Conservation (phyloP, 768 basidiomycete species). For the Hericium rajendrae region DNA sequence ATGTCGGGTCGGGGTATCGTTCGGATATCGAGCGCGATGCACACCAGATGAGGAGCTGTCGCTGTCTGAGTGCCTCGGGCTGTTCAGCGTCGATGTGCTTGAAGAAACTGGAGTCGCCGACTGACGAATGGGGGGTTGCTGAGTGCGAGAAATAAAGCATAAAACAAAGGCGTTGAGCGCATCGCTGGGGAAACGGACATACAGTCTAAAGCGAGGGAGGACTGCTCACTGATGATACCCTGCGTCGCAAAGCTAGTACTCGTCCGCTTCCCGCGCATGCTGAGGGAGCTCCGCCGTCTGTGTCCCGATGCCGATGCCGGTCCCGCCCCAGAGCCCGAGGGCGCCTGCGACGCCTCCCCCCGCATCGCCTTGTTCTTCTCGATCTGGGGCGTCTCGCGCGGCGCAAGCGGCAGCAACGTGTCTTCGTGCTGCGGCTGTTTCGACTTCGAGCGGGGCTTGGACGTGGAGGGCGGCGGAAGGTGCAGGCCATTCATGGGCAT, state of each 20-base stretch:
- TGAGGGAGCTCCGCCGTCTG: slow-evolving; percentile 54
- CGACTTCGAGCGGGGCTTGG: slow-evolving; percentile 13
- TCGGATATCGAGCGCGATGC: slow-evolving; percentile 44
- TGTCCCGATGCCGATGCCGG: slow-evolving; percentile 20
- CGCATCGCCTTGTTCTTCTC: slow-evolving; percentile 56
- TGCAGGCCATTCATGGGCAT: slow-evolving; percentile 16
- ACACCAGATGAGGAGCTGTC: slow-evolving; percentile 70
- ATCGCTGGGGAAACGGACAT: not conserved
- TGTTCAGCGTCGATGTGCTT: slow-evolving; percentile 76
- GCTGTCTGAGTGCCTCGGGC: slow-evolving; percentile 61
- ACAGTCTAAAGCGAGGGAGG: slow-evolving; percentile 2
- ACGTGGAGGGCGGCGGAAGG: slow-evolving; percentile 29
- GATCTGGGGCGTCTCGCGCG: slow-evolving; percentile 57
- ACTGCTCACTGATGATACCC: slow-evolving; percentile 57
- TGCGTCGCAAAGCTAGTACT: slow-evolving; percentile 60
- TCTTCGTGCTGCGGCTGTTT: slow-evolving; percentile 25
- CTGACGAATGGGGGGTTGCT: slow-evolving; percentile 63
- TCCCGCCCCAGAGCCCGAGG: slow-evolving; percentile 11
- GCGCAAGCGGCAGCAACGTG: slow-evolving; percentile 36
- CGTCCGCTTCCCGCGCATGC: slow-evolving; percentile 61
- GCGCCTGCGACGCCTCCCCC: slow-evolving; percentile 31
- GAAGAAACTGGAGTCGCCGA: slow-evolving; percentile 59
- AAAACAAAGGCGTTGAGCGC: too few relatives aligned
- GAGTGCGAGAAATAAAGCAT: not conserved
- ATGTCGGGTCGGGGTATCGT: slow-evolving; percentile 15